Percentiles rank a stretch among this genome's conserved stretches.
These are phyloP conservation scores for Malus domestica DNA, from an alignment of 306 rosid genomes.

Conservation along the genomic window DNA sequence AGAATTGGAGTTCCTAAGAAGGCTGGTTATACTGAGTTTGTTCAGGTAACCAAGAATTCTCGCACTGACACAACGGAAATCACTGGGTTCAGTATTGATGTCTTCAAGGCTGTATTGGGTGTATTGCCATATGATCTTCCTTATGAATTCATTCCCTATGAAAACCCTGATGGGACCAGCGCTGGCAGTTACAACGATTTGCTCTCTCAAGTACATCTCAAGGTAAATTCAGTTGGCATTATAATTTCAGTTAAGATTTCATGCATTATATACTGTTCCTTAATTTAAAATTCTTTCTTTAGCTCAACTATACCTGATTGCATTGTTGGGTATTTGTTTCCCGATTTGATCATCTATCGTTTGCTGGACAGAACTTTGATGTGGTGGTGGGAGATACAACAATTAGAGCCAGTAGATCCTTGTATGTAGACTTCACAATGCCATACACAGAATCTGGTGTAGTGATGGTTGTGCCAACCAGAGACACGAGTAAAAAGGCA, in stretches of 20 bases:
- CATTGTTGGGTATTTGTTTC: no score
- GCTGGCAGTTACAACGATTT: conserved; percentile 40
- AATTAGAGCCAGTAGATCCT: conserved; percentile 14
- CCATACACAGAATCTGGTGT: conserved; percentile 32
- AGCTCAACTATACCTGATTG: no score
- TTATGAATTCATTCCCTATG: conserved; percentile 33
- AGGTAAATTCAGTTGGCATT: conserved; percentile 22
- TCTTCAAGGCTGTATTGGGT: conserved; percentile 40
- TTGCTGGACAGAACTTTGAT: conserved; percentile 13
- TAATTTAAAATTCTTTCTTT: no score
- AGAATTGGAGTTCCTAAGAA: conserved; percentile 40
- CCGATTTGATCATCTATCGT: no score
- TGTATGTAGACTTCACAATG: conserved; percentile 33
- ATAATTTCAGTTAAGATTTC: no score
- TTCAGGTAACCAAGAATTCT: not conserved
- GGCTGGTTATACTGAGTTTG: conserved; percentile 27
- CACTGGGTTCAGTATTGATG: conserved; percentile 42
- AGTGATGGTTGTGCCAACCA: conserved; percentile 26
- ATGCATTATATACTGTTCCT: no score
- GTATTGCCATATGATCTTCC: conserved; percentile 31
- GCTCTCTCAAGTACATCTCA: conserved; percentile 27
- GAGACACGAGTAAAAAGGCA: not conserved
- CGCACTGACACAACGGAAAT: conserved; percentile 11
- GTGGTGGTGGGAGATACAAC: conserved; percentile 36
- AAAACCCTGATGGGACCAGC: conserved; percentile 14